Base-by-base conservation (phyloP, 164 flowering plant species). In the Piper betle region DNA sequence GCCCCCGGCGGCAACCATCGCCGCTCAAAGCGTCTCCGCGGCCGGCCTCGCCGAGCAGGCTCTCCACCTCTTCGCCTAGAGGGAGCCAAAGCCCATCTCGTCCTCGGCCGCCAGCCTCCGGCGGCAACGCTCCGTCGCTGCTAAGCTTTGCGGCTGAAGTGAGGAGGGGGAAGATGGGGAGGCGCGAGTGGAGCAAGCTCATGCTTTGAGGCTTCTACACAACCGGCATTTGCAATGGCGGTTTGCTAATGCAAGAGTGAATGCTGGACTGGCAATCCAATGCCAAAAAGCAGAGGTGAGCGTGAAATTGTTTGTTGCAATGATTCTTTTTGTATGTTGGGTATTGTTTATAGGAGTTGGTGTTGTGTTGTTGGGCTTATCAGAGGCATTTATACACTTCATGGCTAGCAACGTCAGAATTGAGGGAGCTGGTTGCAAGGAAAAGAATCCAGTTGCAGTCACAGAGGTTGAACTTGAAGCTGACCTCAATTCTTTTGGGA, bases 201-300 rank as follows among this genome's bases (percentile, higher is more conserved):
- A 89, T 63, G 63, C 69, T 43, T 70, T 92, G 72, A 84, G 91
- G 75, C 66, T 85, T 40, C 65, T 87, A 33, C 65, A 89, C 71
- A 87, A 87, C 68, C 75, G 87, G 64, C 75, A 80, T 33, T 62
- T 89, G 79, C 96, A 92, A 40, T 92, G 98, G 98, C 79, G 91
- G 20, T 85, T 83, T 72, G 76, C 77, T 3, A 89, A 89, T 79
- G 96, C 95, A 0, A 81, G 84, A 77, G 83, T 80, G 39, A 83
- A 82, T 71, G 77, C 82, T 68, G 68, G 91, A 8, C 39, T 80
- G 59, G 66, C 74, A 37, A 68, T 71, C 37, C 95, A 85, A 72
- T 81, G 62, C 53, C 66, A 65, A 40, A 78, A 73, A 48, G 85
- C 81, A 37, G 91, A 92, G 96, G 98, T 92, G 83, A 43, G 62